Conservation (phyloP, 1,284 basidiomycete genomes). For the Ganoderma resinaceum region DNA sequence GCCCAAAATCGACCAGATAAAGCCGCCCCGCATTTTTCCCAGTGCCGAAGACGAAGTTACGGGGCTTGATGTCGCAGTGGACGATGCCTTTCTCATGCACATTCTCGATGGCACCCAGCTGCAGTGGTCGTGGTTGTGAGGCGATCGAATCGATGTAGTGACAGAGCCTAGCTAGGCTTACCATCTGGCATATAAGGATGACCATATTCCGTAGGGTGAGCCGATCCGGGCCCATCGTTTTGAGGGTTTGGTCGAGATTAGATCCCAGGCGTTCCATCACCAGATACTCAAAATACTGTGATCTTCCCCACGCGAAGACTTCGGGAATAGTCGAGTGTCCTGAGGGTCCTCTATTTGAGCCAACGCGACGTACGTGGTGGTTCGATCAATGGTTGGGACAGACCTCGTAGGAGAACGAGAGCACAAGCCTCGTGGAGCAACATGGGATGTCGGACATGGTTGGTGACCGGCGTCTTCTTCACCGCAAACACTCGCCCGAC, state of each 20-base stretch:
- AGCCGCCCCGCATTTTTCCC: background rate
- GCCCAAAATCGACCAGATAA: background rate
- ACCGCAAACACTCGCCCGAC: background rate
- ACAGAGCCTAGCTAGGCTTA: background rate
- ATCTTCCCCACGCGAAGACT: background rate
- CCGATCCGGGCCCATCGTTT: background rate
- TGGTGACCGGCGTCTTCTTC: background rate
- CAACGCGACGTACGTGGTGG: background rate
- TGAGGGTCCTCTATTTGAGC: background rate
- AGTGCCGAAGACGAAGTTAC: background rate
- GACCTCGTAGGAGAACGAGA: background rate
- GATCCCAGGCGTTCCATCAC: background rate
- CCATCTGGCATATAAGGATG: background rate
- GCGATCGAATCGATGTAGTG: background rate
- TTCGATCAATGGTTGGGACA: background rate
- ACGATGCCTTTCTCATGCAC: background rate
- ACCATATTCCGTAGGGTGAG: background rate
- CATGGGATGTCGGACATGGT: background rate
- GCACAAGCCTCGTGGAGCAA: background rate
- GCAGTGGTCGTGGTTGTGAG: background rate
- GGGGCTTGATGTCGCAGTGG: background rate
- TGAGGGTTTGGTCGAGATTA: background rate
- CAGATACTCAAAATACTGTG: background rate
- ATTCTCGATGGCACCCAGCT: background rate
- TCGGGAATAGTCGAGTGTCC: background rate